Evolutionary conservation across 176 grass and related monocot genomes (phyloP), one percentile per base, ranked within the genome.

Genomic region (Phyllostachys edulis): DNA sequence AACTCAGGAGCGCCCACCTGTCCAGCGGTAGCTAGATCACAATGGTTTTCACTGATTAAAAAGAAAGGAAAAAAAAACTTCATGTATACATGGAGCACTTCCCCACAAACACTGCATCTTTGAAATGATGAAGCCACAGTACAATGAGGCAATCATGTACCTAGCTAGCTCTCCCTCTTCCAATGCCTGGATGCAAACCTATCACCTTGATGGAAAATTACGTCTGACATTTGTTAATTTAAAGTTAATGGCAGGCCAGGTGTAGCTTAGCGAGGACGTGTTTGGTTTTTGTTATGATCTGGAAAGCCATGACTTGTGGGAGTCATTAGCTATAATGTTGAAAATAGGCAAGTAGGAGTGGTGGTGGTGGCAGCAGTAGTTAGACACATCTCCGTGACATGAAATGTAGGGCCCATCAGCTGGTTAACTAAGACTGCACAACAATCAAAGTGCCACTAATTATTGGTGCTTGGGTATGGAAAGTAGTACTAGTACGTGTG

Each of bases 401-500:
- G 76, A 32, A 54, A 63, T 72, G 54, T 4, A 55, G 56, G 57
- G 32, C 4, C 60, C 55, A 79, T 38, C 54, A 62, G 67, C 10
- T 73, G 42, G 76, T 79, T 85, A 85, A 71, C 26, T 63, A 71
- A 44, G 85, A 67, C 68, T 45, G 67, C 24, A 39, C 85, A 86
- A 66, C 45, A 9, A 80, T 74, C 77, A 66, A 80, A 74, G 68
- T 65, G 71, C 12, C 24, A 71, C n/a, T 80, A 67, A 87, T 87
- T 73, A 80, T 86, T 87, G 77, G 69, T 66, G 69, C 59, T 65
- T 87, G 54, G 37, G 23, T 36, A 24, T 67, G 47, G 17, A 56
- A 60, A 85, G 64, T 69, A 73, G 70, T 34, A 34, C n/a, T 27
- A 64, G 47, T 12, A 17, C 46, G 20, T 78, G 76, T 80, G 36